These are phyloP conservation scores for Panus rudis DNA, from an alignment of 768 basidiomycete genomes.

Conservation along the genomic window DNA sequence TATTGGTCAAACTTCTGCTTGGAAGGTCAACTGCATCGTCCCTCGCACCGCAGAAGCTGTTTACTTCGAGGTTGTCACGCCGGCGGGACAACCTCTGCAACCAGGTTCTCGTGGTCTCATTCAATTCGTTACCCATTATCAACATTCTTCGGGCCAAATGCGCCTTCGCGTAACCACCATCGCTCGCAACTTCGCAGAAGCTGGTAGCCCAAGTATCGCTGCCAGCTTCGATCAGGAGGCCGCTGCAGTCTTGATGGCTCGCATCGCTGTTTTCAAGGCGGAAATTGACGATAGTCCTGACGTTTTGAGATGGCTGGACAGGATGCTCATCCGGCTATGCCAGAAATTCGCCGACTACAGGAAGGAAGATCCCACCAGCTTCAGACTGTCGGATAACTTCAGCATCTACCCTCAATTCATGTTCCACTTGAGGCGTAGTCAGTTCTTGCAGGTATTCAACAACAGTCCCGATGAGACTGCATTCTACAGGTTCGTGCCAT, in stretches of 20 bases:
- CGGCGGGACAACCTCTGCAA: slow-evolving; percentile 87
- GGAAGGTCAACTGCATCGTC: slow-evolving; percentile 91
- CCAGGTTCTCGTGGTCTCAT: slow-evolving; percentile 90
- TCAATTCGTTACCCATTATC: slow-evolving; percentile 98
- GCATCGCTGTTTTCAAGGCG: slow-evolving; percentile 98
- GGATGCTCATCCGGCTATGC: slow-evolving; percentile 97
- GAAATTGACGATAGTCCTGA: slow-evolving; percentile 98
- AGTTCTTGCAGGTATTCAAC: slow-evolving; percentile 99
- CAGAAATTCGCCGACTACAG: slow-evolving; percentile 99
- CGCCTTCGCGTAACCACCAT: slow-evolving; percentile 96
- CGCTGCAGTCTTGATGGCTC: slow-evolving; percentile 94
- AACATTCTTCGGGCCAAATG: slow-evolving; percentile 93
- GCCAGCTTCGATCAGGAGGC: slow-evolving; percentile 97
- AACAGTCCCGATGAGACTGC: slow-evolving; percentile 99
- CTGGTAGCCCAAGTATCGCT: slow-evolving; percentile 90
- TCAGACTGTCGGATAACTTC: slow-evolving; percentile 91
- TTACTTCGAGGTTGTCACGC: slow-evolving; percentile 98
- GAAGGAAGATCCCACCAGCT: slow-evolving; percentile 94
- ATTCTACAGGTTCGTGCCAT: slow-evolving; percentile 75
- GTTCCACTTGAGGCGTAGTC: slow-evolving; percentile 97
- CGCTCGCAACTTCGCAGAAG: slow-evolving; percentile 95
- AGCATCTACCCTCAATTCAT: slow-evolving; percentile 99
- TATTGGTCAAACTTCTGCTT: slow-evolving; percentile 96
- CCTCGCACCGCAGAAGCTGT: slow-evolving; percentile 85
- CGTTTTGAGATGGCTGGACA: slow-evolving; percentile 93